These are phyloP conservation scores for Shiraia sp. DNA, from an alignment of 2,329 filamentous ascomycete genomes.

Conservation along the genomic window DNA sequence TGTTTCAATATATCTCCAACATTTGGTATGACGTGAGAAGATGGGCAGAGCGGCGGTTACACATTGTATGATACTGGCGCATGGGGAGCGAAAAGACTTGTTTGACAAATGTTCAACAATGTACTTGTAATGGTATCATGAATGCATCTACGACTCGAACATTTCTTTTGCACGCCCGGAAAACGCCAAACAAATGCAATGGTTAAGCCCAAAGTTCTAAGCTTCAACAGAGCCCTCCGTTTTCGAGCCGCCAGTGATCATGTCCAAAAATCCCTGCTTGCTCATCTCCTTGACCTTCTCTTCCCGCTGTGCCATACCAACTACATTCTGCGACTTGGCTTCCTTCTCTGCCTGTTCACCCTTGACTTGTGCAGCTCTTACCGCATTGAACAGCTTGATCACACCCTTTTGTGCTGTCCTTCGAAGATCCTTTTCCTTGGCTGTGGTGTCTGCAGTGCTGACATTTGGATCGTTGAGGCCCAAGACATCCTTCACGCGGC, in stretches of 20 bases:
- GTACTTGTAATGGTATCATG: conserved; percentile 9
- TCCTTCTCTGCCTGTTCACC: conserved; percentile 75
- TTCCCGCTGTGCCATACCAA: conserved; percentile 79
- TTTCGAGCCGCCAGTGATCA: conserved; percentile 69
- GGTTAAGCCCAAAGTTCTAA: not conserved
- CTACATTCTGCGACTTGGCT: conserved; percentile 70
- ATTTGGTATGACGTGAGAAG: not conserved
- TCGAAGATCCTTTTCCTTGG: conserved; percentile 76
- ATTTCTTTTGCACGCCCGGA: not conserved
- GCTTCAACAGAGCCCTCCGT: conserved; percentile 27
- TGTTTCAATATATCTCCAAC: not conserved
- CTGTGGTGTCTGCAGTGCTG: conserved; percentile 59
- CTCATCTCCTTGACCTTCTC: conserved; percentile 95
- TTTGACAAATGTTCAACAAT: not conserved
- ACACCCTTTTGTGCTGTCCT: conserved; percentile 94
- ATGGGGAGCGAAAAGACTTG: not conserved
- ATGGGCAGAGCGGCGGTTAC: not conserved
- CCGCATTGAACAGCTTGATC: conserved; percentile 94
- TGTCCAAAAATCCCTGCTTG: conserved; percentile 91
- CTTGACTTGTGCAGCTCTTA: conserved; percentile 88
- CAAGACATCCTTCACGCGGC: conserved; percentile 84
- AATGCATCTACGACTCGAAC: conserved; percentile 1
- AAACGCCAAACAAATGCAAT: not conserved
- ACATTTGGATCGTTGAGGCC: conserved; percentile 58
- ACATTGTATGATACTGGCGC: not conserved